These are phyloP conservation scores for Lathyrus tuberosus DNA, from an alignment of 306 rosid species.

Conservation along the genomic window DNA sequence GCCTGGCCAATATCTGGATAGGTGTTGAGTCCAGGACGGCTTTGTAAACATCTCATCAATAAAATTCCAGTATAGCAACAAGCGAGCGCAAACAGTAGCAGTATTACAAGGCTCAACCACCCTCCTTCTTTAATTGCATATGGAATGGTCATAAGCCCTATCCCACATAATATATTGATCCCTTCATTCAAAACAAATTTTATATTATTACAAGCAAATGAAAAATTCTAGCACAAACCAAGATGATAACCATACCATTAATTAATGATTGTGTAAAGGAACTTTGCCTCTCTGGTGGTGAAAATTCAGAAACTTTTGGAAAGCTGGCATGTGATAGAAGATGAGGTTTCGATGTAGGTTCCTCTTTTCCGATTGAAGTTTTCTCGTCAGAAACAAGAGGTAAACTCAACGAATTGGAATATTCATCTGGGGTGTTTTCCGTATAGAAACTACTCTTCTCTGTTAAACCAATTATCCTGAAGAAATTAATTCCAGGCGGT, in stretches of 20 bases:
- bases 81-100: conserved; percentile 46
- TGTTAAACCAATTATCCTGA: conserved; percentile 31
- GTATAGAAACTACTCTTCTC: conserved; percentile 22
- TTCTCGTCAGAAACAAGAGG: conserved; percentile 38
- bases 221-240: background rate
- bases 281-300: conserved; percentile 55
- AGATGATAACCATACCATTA: conserved; percentile 49
- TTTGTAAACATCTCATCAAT: conserved; percentile 64
- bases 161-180: conserved; percentile 74
- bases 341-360: background rate
- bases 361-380: conserved; percentile 29
- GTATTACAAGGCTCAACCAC: conserved; percentile 58
- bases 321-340: background rate
- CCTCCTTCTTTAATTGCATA: conserved; percentile 81
- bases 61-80: conserved; percentile 74
- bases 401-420: conserved; percentile 26
- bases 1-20: conserved; percentile 91
- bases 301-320: conserved; percentile 52
- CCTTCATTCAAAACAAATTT: conserved; percentile 50
- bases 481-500: conserved; percentile 46
- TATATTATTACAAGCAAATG: background rate
- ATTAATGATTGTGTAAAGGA: conserved; percentile 61
- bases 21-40: conserved; percentile 56
- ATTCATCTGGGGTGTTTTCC: conserved; percentile 28
- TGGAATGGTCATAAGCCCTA: conserved; percentile 74